These are phyloP conservation scores for Camelina sativa DNA, from an alignment of 345 rosid species.

Conservation along the genomic window DNA sequence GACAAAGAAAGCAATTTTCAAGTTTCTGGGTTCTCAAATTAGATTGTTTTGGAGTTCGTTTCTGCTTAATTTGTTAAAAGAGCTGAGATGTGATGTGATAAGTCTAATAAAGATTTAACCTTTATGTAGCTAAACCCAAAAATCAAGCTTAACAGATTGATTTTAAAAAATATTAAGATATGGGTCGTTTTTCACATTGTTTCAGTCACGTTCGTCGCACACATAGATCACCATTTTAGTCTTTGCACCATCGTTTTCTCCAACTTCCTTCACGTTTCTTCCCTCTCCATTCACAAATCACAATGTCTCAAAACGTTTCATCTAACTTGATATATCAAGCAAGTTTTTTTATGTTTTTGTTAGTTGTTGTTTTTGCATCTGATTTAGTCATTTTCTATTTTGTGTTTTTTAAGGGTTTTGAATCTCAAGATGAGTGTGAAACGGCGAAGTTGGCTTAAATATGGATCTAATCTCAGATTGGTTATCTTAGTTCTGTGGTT, in stretches of 20 bases:
- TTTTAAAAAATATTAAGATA: not conserved
- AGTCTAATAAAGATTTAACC: not conserved
- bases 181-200: conserved; percentile 35
- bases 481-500: conserved; percentile 51
- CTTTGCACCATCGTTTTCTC: conserved; percentile 23
- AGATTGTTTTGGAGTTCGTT: not conserved
- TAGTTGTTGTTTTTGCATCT: conserved; percentile 14
- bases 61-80: conserved; percentile 4
- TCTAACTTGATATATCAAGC: conserved; percentile 13
- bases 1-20: not conserved
- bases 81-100: not conserved
- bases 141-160: conserved; percentile 11
- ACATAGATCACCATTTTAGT: conserved; percentile 12
- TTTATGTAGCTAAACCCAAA: conserved; percentile 14
- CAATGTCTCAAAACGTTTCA: conserved; percentile 7
- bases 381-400: conserved; percentile 3
- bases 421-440: conserved; percentile 48
- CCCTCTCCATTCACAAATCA: conserved; percentile 8
- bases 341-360: not conserved
- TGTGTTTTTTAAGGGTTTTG: conserved; percentile 3
- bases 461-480: conserved; percentile 49
- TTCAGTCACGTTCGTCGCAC: conserved; percentile 34
- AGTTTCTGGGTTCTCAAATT: conserved; percentile 24
- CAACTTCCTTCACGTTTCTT: conserved; percentile 37
- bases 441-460: conserved; percentile 42